Conservation (phyloP, 148 eudicot species). For the Pharnaceum exiguum region DNA sequence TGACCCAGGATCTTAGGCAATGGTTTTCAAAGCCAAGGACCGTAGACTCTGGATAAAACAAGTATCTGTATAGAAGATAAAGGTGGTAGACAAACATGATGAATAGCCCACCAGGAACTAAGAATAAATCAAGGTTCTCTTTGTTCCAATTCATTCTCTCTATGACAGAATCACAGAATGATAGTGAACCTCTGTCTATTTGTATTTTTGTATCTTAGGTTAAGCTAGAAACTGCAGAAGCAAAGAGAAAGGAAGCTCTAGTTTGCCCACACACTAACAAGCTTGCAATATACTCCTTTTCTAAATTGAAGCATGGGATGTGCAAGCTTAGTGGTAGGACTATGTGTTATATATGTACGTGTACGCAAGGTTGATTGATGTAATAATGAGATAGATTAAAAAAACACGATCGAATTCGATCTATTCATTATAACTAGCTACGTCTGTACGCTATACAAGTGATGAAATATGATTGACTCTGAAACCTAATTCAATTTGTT, state of each 20-base stretch:
- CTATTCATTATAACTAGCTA: too few species aligned
- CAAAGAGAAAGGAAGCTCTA: too few species aligned
- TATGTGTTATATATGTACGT: neutral
- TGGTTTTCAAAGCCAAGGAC: slow-evolving; percentile 59
- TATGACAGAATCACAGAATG: too few species aligned
- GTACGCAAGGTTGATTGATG: neutral
- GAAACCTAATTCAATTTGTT: too few species aligned
- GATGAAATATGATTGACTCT: too few species aligned
- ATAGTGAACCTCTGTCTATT: too few species aligned
- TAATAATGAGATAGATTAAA: neutral
- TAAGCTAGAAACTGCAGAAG: too few species aligned
- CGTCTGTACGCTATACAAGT: too few species aligned
- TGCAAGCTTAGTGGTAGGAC: neutral
- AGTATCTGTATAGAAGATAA: slow-evolving; percentile 46
- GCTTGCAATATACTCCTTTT: too few species aligned
- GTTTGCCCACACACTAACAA: too few species aligned
- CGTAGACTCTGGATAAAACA: slow-evolving; percentile 39
- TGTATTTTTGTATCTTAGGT: too few species aligned
- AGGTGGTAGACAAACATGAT: slow-evolving; percentile 65
- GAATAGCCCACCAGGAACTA: slow-evolving; percentile 61
- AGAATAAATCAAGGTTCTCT: slow-evolving; percentile 52
- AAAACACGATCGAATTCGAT: too few species aligned
- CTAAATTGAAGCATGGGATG: neutral
- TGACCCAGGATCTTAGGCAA: slow-evolving; percentile 52
- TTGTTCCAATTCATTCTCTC: slow-evolving; percentile 33